Evolutionary conservation across 225 moss, liverwort and hornwort genomes (phyloP), one percentile per base, ranked within the genome.

Genomic region (Bryoerythrophyllum caledonicum): DNA sequence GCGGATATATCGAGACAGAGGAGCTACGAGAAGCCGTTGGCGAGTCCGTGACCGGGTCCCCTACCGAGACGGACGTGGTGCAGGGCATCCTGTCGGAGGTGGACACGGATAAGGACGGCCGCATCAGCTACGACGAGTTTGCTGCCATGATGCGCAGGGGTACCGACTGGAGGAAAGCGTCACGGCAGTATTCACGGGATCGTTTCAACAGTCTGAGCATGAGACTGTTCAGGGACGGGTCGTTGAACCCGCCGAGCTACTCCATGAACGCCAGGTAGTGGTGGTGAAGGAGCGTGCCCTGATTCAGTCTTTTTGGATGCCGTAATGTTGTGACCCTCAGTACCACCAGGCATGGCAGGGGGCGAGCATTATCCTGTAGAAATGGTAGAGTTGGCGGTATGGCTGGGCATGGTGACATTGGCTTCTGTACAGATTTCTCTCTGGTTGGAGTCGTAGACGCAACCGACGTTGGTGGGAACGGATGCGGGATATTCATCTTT

Each of bases 161-260:
- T 32, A 93, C 93, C 2, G 93, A 93, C 63, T 93, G 93, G 93
- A 91, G 93, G 71, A 93, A 93, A 83, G 93, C 93, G 17, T 93
- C 93, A 16, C 84, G 93, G 44, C 93, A 91, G 35, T 93, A 93
- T 56, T 80, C 80, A 0, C 71, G 80, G 49, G 80, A 80, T 13
- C 80, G 80, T 8, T 80, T 80, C 59, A 91, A 93, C 68, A 93
- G 93, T 62, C 80, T 93, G 40, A 93, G 93, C 59, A 91, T 87
- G 84, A 89, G 91, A 60, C 87, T 93, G 48, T 63, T 93, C 35
- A 89, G 93, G 76, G 93, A 93, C 58, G 93, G 91, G 40, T 91
- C 93, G 24, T 69, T 93, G 48, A 85, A 93, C 44, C 84, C 92
- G 68, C 84, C 92, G 24, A 88, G 80, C 65, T 90, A 88, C 74